Base-by-base conservation (phyloP, 805 yeast genomes). In the Yamadazyma sp. region DNA sequence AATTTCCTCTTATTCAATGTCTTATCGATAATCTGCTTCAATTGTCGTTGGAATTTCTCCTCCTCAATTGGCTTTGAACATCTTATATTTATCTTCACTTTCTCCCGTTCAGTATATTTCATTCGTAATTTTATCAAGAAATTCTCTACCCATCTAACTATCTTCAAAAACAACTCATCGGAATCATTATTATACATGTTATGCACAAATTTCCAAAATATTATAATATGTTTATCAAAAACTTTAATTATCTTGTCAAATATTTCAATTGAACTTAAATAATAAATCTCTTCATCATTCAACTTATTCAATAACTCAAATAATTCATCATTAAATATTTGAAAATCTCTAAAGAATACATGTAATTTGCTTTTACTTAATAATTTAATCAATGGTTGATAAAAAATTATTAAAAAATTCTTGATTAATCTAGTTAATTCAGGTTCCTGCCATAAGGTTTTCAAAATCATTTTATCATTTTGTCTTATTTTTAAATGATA, bases 371-470 rank as follows among this genome's bases (percentile, higher is more conserved):
- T 51, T 36, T 57, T 58, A 17, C 59, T 58, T 45, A 67, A 55
- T 4, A 67, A 47, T 20, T 48, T 46, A 49, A 67, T 62, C 16
- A 67, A 49, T 4, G 73, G 73, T 40, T 64, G 66, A 41, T 65
- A 67, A 35, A 67, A 65, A 7, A 66, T 50, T 0, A 64, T 62
- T 19, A 93, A 69, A 19, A 87, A 65, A 31, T 85, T 86, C 45
- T 83, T 83, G 38, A 89, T 65, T 27, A 91, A 69, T 23, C 70
- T 70, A n/a, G 88, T 80, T 30, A 94, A 63, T 45, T 84, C 86
- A 0, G 91, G 87, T 48, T 89, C 95, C 30, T 77, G 78, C 95
- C 96, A 86, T 27, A 89, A 54, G 50, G 81, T 80, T 48, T 79
- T 80, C 66, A 89, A 59, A 27, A 82, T 62, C 37, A 78, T 76